Evolutionary conservation across 371 early-diverging fungal genomes (phyloP), one percentile per base, ranked within the genome.

Genomic region (Mycotypha africana): DNA sequence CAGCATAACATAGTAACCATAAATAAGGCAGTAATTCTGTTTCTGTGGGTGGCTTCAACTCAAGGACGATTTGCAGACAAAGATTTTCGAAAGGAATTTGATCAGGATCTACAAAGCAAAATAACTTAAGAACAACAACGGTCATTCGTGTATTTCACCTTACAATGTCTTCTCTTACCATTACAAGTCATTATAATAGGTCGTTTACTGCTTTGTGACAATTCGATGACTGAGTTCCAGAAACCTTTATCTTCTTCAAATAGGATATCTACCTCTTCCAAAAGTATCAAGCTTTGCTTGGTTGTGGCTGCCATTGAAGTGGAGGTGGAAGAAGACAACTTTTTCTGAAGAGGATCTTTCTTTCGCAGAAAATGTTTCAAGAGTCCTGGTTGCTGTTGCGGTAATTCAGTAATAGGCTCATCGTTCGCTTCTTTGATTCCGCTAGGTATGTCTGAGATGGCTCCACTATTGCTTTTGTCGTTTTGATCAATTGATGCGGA

Each of bases 111-210:
- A 47, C 11, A 19, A 10, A 26, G 19, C 17, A 41, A 39, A 38
- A 2, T 36, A 42, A 12, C 14, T 19, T 30, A 10, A 21, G 30
- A 20, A n/a, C n/a, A n/a, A n/a, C n/a, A n/a, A n/a, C n/a, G n/a
- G n/a, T n/a, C n/a, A n/a, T n/a, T n/a, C n/a, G n/a, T 4, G 42
- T 33, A 26, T 45, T 23, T 24, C 14, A 8, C 30, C 30, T 28
- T 28, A 28, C 30, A 8, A 6, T 28, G 8, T 28, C 30, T 28
- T 28, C 30, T 28, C n/a, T 33, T 73, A 82, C 86, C 81, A 56
- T 85, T 84, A 62, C 89, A 87, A 0, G 89, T 91, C 58, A 91
- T 73, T 15, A 91, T 74, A 17, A 93, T 89, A 0, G 93, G 93
- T 6, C 89, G 67, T 41, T 82, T 84, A 64, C 84, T 86, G 28